Evolutionary conservation across 192 early-diverging fungal genomes (phyloP), one percentile per base, ranked within the genome.

Genomic region (Entrophospora sp.): DNA sequence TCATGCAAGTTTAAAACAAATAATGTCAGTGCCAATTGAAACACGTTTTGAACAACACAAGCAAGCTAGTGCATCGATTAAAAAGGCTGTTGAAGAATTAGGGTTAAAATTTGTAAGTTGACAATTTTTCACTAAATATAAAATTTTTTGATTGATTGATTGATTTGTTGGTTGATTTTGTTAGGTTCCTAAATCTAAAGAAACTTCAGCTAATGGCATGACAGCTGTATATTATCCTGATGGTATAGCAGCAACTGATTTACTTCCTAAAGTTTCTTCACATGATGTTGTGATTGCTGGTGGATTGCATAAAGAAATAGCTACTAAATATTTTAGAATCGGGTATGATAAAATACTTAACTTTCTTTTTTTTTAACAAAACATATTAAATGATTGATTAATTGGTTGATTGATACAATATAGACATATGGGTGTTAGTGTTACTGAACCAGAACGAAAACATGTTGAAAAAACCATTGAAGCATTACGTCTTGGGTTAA

Each of bases 271-370:
- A 72, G 75, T 98, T 31, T 85, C 87, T 49, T 84, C 80, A 4
- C 78, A 83, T 56, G 91, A 92, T 44, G 85, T 98, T 42, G 86
- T 94, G 24, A 81, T 93, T 52, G 96, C 96, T 37, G 96, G 93
- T 67, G 96, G 96, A 53, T 85, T 98, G 43, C 89, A 94, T 58
- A 79, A 80, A 13, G 81, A 84, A 43, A 83, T 91, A 58, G 88
- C 89, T 2, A 72, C 85, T 24, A 86, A 92, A 69, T 98, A 98
- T 81, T 98, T 98, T 84, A 90, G 96, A 55, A 80, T 97, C 36
- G 94, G 89, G 73, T 74, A 67, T 46, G 72, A 13, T 14, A 12
- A 16, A 20, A 18, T 18, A 28, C 22, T 42, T 42, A 60, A 18
- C n/a, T 24, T 13, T 32, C 2, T 5, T 46, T 46, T 46, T 18